These are phyloP conservation scores for Trichoderma asperellum DNA, from an alignment of 2,329 filamentous ascomycete species.

Conservation along the genomic window DNA sequence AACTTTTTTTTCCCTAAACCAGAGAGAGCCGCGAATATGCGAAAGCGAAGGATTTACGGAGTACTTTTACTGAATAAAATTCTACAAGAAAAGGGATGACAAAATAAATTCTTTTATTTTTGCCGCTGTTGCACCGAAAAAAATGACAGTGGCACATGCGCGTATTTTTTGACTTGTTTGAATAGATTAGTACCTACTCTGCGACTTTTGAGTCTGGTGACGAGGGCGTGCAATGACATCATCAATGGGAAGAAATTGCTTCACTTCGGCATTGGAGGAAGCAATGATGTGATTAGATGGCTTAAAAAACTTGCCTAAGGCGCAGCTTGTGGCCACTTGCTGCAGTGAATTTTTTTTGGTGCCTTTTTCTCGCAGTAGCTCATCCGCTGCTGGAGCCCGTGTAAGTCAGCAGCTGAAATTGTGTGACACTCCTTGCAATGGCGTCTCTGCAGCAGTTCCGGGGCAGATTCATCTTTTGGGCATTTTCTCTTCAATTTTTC, in stretches of 20 bases:
- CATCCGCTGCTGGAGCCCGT: neutral
- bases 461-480: neutral
- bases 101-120: neutral
- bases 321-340: neutral
- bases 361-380: neutral
- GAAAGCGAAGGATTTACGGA: slow-evolving; percentile 7
- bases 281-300: neutral
- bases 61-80: neutral
- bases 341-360: neutral
- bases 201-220: neutral
- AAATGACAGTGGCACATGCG: neutral
- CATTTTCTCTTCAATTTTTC: neutral
- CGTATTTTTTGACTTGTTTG: neutral
- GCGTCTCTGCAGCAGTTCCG: neutral
- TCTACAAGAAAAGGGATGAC: neutral
- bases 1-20: neutral
- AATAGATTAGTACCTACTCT: too few relatives aligned
- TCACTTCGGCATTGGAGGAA: neutral
- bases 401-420: neutral
- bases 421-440: neutral
- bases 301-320: too few relatives aligned
- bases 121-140: neutral
- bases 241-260: neutral
- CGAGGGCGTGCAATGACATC: neutral
- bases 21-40: slow-evolving; percentile 25